phyloP scores from a whole-genome alignment of 1,139 yeast species.

The Arxiozyma slooffiae region DNA sequence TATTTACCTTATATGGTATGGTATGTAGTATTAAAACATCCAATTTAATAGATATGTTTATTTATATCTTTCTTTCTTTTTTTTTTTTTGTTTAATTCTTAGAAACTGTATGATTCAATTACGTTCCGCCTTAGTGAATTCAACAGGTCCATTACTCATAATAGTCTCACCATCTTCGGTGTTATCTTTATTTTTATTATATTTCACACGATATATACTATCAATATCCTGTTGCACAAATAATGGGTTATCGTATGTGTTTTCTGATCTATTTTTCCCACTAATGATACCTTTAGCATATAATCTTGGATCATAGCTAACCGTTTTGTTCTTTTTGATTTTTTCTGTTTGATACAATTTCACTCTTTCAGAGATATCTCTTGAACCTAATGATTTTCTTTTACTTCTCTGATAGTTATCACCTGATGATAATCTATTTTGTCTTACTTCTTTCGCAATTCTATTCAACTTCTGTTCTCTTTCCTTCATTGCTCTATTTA shows the following conservation, averaged over 20 bases:
- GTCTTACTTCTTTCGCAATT: conserved; percentile 42
- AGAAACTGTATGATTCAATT: not conserved
- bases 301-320: conserved; percentile 47
- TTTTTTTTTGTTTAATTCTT: not conserved
- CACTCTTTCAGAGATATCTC: conserved; percentile 48
- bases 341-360: conserved; percentile 36
- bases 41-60: not conserved
- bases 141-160: conserved; percentile 37
- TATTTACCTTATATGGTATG: not conserved
- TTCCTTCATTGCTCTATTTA: conserved; percentile 45
- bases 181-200: conserved; percentile 17
- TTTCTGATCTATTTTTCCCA: conserved; percentile 37
- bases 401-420: conserved; percentile 7
- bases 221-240: conserved; percentile 45
- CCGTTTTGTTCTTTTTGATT: conserved; percentile 32
- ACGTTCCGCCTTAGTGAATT: conserved; percentile 33
- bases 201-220: conserved; percentile 38
- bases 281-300: conserved; percentile 37
- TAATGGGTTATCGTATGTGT: conserved; percentile 47
- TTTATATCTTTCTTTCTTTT: not conserved
- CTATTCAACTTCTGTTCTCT: conserved; percentile 46
- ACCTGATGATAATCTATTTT: not conserved
- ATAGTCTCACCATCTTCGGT: not conserved
- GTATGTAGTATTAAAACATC: not conserved
- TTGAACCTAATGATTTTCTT: conserved; percentile 36